These are phyloP conservation scores for Calophaca sinica DNA, from an alignment of 306 rosid genomes.

Conservation along the genomic window DNA sequence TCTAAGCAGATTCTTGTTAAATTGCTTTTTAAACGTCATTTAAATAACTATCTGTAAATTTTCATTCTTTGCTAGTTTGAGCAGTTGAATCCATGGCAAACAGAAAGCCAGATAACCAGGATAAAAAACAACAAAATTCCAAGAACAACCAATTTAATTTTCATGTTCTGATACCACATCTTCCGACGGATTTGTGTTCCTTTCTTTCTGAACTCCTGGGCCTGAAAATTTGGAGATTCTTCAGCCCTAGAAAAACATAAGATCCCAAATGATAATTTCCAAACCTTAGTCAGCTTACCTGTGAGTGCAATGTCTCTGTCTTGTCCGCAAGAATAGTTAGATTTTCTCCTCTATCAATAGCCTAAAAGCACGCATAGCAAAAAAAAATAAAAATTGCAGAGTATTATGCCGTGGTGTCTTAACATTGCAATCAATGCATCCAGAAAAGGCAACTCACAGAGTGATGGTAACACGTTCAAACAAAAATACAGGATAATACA, in stretches of 20 bases:
- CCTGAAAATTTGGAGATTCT: conserved; percentile 60
- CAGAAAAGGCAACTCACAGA: conserved; percentile 24
- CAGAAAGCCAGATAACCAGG: conserved; percentile 86
- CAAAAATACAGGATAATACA: background rate
- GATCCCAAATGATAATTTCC: conserved; percentile 15
- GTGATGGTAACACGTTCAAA: conserved; percentile 11
- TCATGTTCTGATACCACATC: conserved; percentile 99
- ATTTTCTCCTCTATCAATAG: conserved; percentile 86
- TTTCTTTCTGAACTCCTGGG: conserved; percentile 67
- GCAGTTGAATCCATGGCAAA: conserved; percentile 92
- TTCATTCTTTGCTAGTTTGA: conserved; percentile 58
- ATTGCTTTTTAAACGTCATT: conserved; percentile 35
- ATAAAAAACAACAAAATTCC: conserved; percentile 74
- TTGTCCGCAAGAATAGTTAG: conserved; percentile 75
- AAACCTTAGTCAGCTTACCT: conserved; percentile 56
- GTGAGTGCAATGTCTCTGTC: conserved; percentile 79
- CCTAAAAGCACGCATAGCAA: conserved; percentile 53
- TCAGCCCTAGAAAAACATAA: conserved; percentile 37
- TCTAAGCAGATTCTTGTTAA: conserved; percentile 36
- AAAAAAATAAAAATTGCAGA: conserved; percentile 29
- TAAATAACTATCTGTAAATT: conserved; percentile 41
- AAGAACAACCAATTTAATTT: conserved; percentile 83
- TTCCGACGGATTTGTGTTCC: conserved; percentile 82
- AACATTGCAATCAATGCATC: conserved; percentile 16
- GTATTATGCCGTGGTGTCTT: background rate